Percentiles rank a stretch among this genome's conserved stretches.
Evolutionary conservation across 495 filamentous ascomycete genomes (phyloP).

Genomic region (Hyphodiscus hymeniophilus): DNA sequence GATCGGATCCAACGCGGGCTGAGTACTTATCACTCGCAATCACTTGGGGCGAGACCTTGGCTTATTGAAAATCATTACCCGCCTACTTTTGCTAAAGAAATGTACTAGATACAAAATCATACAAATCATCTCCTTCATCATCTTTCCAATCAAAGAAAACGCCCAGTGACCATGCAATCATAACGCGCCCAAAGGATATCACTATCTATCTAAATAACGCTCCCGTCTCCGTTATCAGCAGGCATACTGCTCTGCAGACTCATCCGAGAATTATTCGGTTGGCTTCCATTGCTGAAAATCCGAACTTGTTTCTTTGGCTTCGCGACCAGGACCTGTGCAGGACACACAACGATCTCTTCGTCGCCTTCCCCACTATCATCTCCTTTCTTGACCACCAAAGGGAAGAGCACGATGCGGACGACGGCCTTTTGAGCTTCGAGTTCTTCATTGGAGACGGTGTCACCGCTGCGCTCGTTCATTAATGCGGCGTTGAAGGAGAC

Average conservation of each 20-base stretch:
- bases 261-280: constrained; percentile 4
- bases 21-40: too few species aligned
- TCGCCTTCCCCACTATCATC: constrained; percentile 78
- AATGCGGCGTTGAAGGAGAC: constrained; percentile 79
- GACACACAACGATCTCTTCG: constrained; percentile 86
- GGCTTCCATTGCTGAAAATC: constrained; percentile 10
- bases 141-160: not conserved
- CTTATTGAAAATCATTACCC: too few species aligned
- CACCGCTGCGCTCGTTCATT: constrained; percentile 86
- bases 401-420: constrained; percentile 88
- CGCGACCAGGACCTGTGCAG: constrained; percentile 82
- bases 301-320: constrained; percentile 18
- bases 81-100: constrained; percentile 7
- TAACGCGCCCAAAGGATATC: not conserved
- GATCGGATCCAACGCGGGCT: too few species aligned
- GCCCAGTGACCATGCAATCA: constrained; percentile 3
- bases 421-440: constrained; percentile 67
- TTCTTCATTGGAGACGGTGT: constrained; percentile 60
- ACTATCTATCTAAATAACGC: constrained; percentile 14
- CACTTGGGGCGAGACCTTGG: too few species aligned
- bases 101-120: not conserved
- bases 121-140: not conserved
- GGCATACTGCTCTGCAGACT: constrained; percentile 19
- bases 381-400: constrained; percentile 88
- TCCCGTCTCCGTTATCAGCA: constrained; percentile 8